Percentiles rank a stretch among this genome's conserved stretches.
Evolutionary conservation across 345 rosid species (phyloP).

Genomic region (Rhizophora mangle): DNA sequence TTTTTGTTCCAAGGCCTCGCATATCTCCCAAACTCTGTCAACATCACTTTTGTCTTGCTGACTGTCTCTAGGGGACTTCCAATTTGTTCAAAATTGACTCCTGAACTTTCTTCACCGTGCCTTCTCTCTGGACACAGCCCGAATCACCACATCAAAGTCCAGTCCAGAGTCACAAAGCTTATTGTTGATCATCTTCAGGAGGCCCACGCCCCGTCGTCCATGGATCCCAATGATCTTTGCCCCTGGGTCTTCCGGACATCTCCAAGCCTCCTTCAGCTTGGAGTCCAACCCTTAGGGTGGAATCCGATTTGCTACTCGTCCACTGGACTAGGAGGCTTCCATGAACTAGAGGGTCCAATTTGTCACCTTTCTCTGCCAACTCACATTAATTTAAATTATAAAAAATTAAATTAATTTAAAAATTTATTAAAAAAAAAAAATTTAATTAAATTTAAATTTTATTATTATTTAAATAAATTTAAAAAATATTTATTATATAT

Average conservation of each 20-base stretch:
- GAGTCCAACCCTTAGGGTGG: neutral
- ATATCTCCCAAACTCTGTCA: neutral
- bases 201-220: neutral
- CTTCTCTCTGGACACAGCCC: neutral
- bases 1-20: neutral
- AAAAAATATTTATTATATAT: no score
- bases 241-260: neutral
- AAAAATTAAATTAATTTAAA: no score
- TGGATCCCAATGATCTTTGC: neutral
- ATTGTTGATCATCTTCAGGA: conserved; percentile 10
- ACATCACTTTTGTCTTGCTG: conserved; percentile 7
- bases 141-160: neutral
- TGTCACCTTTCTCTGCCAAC: neutral
- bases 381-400: no score
- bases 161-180: neutral
- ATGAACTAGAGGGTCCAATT: neutral
- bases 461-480: no score
- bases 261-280: conserved; percentile 1
- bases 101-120: conserved; percentile 5
- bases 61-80: neutral
- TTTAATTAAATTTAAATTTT: no score
- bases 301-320: neutral
- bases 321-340: neutral
- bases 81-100: conserved; percentile 3
- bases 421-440: no score